These are phyloP conservation scores for Tolypocladium ophioglossoides DNA, from an alignment of 2,329 filamentous ascomycete species.

Conservation along the genomic window DNA sequence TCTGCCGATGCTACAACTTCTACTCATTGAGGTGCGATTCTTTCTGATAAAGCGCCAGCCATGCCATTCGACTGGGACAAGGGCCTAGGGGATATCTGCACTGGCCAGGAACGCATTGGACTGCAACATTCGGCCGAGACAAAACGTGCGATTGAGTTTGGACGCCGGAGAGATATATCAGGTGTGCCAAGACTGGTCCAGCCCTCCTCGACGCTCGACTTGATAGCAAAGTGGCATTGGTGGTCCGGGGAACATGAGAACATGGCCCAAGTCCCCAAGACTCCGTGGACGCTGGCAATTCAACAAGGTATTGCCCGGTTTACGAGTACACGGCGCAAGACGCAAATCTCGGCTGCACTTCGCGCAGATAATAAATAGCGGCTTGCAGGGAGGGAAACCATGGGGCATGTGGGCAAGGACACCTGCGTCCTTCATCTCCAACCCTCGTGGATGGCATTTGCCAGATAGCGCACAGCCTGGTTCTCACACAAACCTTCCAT, in stretches of 20 bases:
- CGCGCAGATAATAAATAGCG: background rate
- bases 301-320: background rate
- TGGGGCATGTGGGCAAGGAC: background rate
- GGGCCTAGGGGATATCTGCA: too few relatives aligned
- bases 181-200: background rate
- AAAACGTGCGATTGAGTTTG: background rate
- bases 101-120: background rate
- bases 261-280: background rate
- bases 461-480: background rate
- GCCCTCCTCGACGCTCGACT: background rate
- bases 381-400: background rate
- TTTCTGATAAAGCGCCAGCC: too few relatives aligned
- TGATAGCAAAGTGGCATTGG: background rate
- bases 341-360: background rate
- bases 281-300: background rate
- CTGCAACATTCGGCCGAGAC: background rate
- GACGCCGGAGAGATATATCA: background rate
- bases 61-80: too few relatives aligned
- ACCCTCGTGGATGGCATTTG: background rate
- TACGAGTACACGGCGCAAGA: background rate
- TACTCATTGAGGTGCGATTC: too few relatives aligned
- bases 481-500: background rate
- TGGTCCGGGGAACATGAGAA: background rate
- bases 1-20: too few relatives aligned
- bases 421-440: background rate